Base-by-base conservation (phyloP, 305 asterid genomes). In the Fraxinus sp. region DNA sequence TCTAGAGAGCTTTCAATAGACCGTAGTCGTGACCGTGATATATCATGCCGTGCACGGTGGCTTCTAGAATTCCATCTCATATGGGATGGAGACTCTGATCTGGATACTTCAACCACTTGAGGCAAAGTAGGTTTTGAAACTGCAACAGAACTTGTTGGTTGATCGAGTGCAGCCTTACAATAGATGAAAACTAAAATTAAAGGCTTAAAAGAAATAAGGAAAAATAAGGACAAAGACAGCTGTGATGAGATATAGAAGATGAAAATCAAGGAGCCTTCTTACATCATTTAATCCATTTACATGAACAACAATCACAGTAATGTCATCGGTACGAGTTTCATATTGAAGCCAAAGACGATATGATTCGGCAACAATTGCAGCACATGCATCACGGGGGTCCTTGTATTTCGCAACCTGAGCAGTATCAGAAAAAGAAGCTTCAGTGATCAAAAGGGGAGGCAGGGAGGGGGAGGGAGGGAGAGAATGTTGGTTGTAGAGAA, bases 331-430 rank as follows among this genome's bases (percentile, higher is more conserved):
- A 30, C 98, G 98, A 85, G 97, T 96, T 89, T 96, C 99, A 88
- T 87, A 93, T 83, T 96, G 99, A 62, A 96, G 89, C 99, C 99
- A 96, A 73, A 93, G 94, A 70, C 97, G 97, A 89, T 96, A 96
- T 72, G 99, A 94, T 87, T 96, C 98, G 32, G 98, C 97, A 86
- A 94, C 99, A 89, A 96, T 92, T 83, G 98, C 98, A 87, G 98
- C 98, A 91, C 99, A 96, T 84, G 99, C 99, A 89, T 96, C 99
- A 81, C 93, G 95, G 7, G 99, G 98, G 82, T 96, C 99, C 90
- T 93, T 92, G 80, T 90, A 87, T 83, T 91, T 89, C 55, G 90
- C 88, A 82, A 92, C 98, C 99, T 96, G 90, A 80, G 79, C 79
- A 83, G 83, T 43, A 75, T 81, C 46, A 81, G 43, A 76, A 49